Evolutionary conservation across 768 basidiomycete species (phyloP).

Genomic region (Boletus tylopilopsis): DNA sequence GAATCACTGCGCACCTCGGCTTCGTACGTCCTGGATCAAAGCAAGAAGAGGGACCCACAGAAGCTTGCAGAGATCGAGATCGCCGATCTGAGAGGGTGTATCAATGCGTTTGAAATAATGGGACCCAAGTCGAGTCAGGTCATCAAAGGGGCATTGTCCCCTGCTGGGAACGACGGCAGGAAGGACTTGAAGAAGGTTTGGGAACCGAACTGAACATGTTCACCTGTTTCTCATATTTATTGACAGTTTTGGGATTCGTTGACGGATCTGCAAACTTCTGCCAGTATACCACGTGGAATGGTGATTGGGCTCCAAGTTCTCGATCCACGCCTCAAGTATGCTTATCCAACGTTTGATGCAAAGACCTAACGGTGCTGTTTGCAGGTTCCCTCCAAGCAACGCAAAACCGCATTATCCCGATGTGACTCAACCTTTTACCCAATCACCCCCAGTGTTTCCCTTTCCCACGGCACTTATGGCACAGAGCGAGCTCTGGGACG

Average conservation of each 20-base stretch:
- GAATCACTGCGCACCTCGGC: conserved; percentile 48
- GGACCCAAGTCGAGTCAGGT: conserved; percentile 82
- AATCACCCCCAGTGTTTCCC: conserved; percentile 28
- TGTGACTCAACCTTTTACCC: conserved; percentile 21
- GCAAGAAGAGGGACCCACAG: conserved; percentile 22
- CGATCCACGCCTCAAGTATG: conserved; percentile 85
- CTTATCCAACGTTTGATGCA: background rate
- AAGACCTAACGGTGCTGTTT: background rate
- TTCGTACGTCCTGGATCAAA: conserved; percentile 44
- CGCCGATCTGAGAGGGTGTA: conserved; percentile 61
- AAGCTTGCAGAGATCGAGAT: conserved; percentile 50
- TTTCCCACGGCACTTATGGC: conserved; percentile 61
- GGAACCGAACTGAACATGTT: background rate
- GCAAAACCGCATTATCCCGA: conserved; percentile 41
- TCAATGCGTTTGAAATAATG: conserved; percentile 86
- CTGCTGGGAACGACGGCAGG: conserved; percentile 44
- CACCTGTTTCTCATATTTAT: conserved; percentile 1
- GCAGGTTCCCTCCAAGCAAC: conserved; percentile 83
- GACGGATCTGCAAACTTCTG: conserved; percentile 57
- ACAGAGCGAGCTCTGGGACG: conserved; percentile 67
- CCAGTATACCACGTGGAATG: conserved; percentile 68
- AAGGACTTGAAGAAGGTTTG: conserved; percentile 58
- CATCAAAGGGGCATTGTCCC: conserved; percentile 57
- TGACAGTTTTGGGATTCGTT: conserved; percentile 55
- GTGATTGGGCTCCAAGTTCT: conserved; percentile 74